Evolutionary conservation across 116 monocot species (phyloP).

Genomic region (Trichopus zeylanicus): DNA sequence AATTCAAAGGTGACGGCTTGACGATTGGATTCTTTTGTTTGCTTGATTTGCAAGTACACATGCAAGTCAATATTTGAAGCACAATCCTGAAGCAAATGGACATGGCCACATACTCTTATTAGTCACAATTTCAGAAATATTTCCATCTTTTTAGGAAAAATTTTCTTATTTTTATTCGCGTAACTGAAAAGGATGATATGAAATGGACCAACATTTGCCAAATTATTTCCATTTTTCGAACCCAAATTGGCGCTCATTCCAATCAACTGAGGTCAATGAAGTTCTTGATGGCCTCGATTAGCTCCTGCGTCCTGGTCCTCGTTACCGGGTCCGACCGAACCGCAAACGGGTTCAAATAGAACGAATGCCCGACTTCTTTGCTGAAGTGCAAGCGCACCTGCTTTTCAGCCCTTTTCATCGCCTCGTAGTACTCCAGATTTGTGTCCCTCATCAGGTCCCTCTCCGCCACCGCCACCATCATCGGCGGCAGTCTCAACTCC

Average conservation of each 20-base stretch:
- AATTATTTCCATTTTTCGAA: background rate
- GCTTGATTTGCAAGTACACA: no score
- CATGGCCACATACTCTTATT: no score
- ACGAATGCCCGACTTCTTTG: constrained; percentile 23
- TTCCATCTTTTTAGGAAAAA: no score
- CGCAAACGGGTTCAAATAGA: constrained; percentile 46
- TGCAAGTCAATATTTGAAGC: no score
- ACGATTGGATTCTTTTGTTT: no score
- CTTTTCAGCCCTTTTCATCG: constrained; percentile 37
- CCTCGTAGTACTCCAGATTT: constrained; percentile 61
- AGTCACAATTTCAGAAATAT: no score
- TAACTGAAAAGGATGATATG: no score
- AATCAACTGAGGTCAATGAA: constrained; percentile 13
- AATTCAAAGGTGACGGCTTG: no score
- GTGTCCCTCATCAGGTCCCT: constrained; percentile 56
- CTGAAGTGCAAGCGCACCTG: constrained; percentile 15
- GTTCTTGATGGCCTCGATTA: constrained; percentile 15
- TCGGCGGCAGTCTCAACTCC: constrained; percentile 33
- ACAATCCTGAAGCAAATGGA: no score
- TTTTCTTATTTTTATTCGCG: no score
- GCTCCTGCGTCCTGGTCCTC: constrained; percentile 17
- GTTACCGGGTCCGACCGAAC: constrained; percentile 36
- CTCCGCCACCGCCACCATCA: constrained; percentile 63
- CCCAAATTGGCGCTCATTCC: background rate
- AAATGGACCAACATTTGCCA: no score